phyloP scores from a whole-genome alignment of 441 rosid genomes.

The Jatropha podagrica region DNA sequence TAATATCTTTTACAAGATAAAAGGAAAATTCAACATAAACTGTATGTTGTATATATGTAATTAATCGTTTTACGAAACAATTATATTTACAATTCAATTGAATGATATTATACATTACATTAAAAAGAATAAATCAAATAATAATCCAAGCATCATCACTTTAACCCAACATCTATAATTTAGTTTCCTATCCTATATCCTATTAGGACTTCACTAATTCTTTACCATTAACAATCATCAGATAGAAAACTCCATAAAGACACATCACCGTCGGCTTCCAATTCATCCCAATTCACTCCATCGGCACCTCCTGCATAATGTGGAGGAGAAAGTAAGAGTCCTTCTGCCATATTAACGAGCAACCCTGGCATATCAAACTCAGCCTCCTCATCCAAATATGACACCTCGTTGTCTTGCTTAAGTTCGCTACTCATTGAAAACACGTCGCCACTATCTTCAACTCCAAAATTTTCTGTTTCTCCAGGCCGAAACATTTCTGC shows the following conservation, averaged over 20 bases:
- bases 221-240: neutral
- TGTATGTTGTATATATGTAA: neutral
- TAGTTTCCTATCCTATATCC: neutral
- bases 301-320: constrained; percentile 16
- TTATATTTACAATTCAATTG: neutral
- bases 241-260: constrained; percentile 46
- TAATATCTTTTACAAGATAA: too few species aligned
- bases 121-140: neutral
- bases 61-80: neutral
- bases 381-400: constrained; percentile 35
- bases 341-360: constrained; percentile 49
- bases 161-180: neutral
- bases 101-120: neutral
- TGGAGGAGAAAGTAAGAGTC: constrained; percentile 57
- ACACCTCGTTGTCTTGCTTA: neutral
- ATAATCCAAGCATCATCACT: neutral
- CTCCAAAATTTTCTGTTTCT: constrained; percentile 7
- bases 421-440: neutral
- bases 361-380: constrained; percentile 42
- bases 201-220: neutral
- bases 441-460: constrained; percentile 12
- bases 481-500: constrained; percentile 52
- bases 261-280: constrained; percentile 24
- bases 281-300: constrained; percentile 6
- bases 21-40: too few species aligned